phyloP scores from a whole-genome alignment of 805 yeast species.

The Schizosaccharomyces cryophilus region DNA sequence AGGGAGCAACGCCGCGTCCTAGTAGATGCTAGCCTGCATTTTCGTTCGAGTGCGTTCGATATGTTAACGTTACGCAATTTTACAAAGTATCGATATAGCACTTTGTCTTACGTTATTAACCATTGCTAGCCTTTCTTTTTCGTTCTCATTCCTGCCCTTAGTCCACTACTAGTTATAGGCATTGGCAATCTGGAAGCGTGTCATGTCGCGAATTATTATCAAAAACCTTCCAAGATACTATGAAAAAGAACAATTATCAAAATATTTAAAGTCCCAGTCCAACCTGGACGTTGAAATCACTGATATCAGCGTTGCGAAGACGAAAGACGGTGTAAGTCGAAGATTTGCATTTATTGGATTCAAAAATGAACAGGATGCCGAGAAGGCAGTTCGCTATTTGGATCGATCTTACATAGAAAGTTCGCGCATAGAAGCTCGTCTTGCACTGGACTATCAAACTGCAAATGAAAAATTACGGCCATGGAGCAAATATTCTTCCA shows the following conservation, averaged over 20 bases:
- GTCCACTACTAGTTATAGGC: neutral
- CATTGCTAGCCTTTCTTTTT: neutral
- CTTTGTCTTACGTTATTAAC: no score
- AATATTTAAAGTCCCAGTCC: slow-evolving; percentile 25
- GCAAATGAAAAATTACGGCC: slow-evolving; percentile 52
- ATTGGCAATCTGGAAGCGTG: neutral
- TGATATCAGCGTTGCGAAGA: slow-evolving; percentile 67
- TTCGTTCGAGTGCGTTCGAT: neutral
- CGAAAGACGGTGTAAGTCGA: slow-evolving; percentile 65
- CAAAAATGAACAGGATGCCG: slow-evolving; percentile 49
- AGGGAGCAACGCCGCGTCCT: neutral
- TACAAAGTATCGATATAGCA: no score
- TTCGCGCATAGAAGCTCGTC: slow-evolving; percentile 45
- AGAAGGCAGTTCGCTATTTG: slow-evolving; percentile 48
- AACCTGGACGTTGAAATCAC: slow-evolving; percentile 29
- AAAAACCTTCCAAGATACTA: slow-evolving; percentile 65
- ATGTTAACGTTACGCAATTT: neutral
- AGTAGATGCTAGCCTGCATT: neutral
- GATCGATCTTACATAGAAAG: slow-evolving; percentile 65
- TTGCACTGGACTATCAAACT: slow-evolving; percentile 31
- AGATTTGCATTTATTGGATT: slow-evolving; percentile 85
- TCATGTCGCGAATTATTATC: slow-evolving; percentile 60
- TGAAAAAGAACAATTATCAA: slow-evolving; percentile 45
- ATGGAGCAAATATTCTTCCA: slow-evolving; percentile 22
- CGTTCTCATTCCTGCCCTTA: neutral